A percentile compares a stretch with the other conserved stretches of the same genome.
phyloP scores from a whole-genome alignment of 1,284 basidiomycete species.

The Sanghuangporus baumii region DNA sequence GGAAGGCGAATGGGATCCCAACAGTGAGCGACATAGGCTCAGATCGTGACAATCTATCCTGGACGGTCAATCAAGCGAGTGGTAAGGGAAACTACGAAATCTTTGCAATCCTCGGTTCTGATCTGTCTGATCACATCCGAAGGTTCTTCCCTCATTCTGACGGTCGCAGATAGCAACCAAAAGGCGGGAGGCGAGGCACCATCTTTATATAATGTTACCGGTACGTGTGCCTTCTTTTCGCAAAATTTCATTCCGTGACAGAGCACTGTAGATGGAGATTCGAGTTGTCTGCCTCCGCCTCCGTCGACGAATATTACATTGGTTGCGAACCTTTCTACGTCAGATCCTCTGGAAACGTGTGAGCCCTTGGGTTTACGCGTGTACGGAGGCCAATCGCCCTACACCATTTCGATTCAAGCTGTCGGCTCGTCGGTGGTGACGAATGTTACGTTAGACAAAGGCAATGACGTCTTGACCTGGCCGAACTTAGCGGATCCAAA shows the following conservation, averaged over 20 bases:
- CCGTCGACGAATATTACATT: slow-evolving; percentile 29
- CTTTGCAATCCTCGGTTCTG: neutral
- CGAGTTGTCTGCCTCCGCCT: slow-evolving; percentile 8
- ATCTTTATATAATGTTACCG: slow-evolving; percentile 30
- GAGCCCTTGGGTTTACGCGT: slow-evolving; percentile 42
- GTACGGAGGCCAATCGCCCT: slow-evolving; percentile 41
- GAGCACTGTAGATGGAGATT: slow-evolving; percentile 3
- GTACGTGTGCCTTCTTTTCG: slow-evolving; percentile 24
- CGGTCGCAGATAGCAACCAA: slow-evolving; percentile 40
- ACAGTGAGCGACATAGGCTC: slow-evolving; percentile 36
- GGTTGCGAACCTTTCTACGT: slow-evolving; percentile 35
- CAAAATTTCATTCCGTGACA: neutral
- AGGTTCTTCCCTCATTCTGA: slow-evolving; percentile 39
- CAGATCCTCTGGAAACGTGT: slow-evolving; percentile 35
- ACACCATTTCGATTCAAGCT: slow-evolving; percentile 38
- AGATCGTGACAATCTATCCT: slow-evolving; percentile 33
- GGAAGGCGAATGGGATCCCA: slow-evolving; percentile 36
- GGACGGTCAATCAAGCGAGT: slow-evolving; percentile 37
- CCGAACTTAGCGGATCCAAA: slow-evolving; percentile 41
- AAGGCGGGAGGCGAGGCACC: slow-evolving; percentile 36
- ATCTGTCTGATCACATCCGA: neutral
- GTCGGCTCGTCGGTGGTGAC: slow-evolving; percentile 36
- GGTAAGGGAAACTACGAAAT: slow-evolving; percentile 27
- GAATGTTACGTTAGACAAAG: slow-evolving; percentile 36
- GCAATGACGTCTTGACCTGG: slow-evolving; percentile 40